Evolutionary conservation across 768 basidiomycete species (phyloP).

Genomic region (Candolleomyces efflorescens): DNA sequence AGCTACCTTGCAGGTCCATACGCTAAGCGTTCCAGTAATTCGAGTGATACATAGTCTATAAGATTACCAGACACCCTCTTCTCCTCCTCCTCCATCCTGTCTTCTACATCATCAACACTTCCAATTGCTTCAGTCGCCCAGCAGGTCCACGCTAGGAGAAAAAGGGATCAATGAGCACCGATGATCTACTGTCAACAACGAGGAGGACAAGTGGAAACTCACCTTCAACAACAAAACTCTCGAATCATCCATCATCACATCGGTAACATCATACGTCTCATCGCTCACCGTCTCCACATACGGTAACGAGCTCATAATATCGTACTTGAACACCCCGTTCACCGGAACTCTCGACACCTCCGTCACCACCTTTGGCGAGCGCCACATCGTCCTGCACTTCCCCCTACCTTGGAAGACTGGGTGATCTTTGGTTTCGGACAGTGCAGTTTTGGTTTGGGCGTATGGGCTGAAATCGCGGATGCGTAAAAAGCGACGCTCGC

Average conservation of each 20-base stretch:
- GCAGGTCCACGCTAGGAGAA: constrained; percentile 30
- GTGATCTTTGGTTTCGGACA: constrained; percentile 1
- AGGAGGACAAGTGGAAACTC: constrained; percentile 13
- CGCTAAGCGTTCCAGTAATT: neutral
- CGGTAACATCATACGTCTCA: constrained; percentile 45
- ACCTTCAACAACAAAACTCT: constrained; percentile 47
- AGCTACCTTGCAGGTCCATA: neutral
- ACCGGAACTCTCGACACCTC: constrained; percentile 36
- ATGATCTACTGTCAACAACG: neutral
- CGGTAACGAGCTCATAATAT: constrained; percentile 45
- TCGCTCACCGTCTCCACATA: constrained; percentile 49
- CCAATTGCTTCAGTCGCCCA: constrained; percentile 36
- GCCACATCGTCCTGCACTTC: constrained; percentile 23
- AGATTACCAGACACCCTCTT: neutral
- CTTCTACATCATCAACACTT: constrained; percentile 41
- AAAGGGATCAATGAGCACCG: constrained; percentile 7
- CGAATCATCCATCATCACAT: constrained; percentile 56
- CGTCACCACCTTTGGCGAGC: constrained; percentile 33
- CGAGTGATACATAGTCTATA: neutral
- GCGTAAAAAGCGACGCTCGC: constrained; percentile 20
- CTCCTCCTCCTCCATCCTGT: neutral
- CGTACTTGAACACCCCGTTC: constrained; percentile 42
- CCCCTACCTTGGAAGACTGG: constrained; percentile 19
- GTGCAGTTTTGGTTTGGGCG: constrained; percentile 17
- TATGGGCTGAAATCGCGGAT: constrained; percentile 31